Base-by-base conservation (phyloP, 208 protist species). In the Trypanosomatidae sp. region DNA sequence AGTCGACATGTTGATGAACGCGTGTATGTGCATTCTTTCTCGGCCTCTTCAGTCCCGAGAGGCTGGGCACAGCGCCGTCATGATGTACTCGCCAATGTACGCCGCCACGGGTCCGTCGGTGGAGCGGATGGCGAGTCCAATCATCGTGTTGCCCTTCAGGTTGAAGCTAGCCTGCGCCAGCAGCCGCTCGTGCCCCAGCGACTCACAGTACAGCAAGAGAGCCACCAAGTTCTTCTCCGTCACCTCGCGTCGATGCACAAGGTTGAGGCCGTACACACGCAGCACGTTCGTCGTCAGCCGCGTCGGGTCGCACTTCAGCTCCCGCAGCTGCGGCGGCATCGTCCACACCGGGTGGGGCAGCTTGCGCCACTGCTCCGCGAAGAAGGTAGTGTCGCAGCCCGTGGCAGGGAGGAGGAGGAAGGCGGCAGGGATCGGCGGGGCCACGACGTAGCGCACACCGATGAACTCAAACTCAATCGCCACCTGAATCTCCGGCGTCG, bases 361-460 rank as follows among this genome's bases (percentile, higher is more conserved):
- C 69, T 74, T 36, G 41, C 73, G 64, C 74, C 71, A 83, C 46
- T 68, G 52, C 39, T 79, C 41, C 0, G 71, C 53, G 60, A 87
- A 93, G 52, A 73, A 50, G 49, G 39, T 66, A 5, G 50, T 0
- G 5, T 84, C 77, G 64, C 59, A 70, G 44, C 80, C 74, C 2
- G 79, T 84, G 30, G 89, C 86, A 44, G 89, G 89, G 41, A 91
- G 80, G 47, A 93, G 74, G 25, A 93, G 73, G 52, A 87, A 78
- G 15, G 73, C 66, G 1, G 89, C 73, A 0, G 89, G 81, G 41
- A 93, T 73, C 12, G 85, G 80, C 13, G 89, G 89, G 15, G 89
- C 86, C 5, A 85, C 50, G 50, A 81, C 82, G 76, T 90, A 91
- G 55, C 81, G 86, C 17, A 87, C 82, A 1, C 89, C 89, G 10